A percentile compares a stretch with the other conserved stretches of the same genome.
Conservation (phyloP, 352 stramenopile species). For the Pythium volutum region DNA sequence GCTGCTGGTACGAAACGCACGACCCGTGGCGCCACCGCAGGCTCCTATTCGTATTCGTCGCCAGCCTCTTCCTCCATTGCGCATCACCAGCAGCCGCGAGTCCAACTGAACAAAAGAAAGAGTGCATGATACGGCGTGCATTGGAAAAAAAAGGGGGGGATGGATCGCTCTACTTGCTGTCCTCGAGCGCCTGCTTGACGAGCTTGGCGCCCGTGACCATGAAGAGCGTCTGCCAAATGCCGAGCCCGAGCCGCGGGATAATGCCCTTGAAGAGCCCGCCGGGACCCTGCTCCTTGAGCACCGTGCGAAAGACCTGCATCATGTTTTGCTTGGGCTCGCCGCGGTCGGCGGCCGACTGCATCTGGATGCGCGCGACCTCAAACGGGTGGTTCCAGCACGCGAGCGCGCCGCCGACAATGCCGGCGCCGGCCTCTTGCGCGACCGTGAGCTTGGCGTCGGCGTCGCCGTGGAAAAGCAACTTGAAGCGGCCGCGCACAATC, state of each 20-base stretch:
- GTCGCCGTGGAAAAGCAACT: constrained; percentile 81
- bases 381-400: constrained; percentile 93
- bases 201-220: constrained; percentile 92
- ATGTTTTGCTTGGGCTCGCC: constrained; percentile 90
- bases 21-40: no score
- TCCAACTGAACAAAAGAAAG: no score
- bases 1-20: neutral
- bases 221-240: constrained; percentile 91
- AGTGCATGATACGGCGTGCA: no score
- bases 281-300: constrained; percentile 82
- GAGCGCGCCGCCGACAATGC: constrained; percentile 83
- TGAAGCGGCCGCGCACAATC: constrained; percentile 82
- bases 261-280: constrained; percentile 89
- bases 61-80: neutral
- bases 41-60: no score
- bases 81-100: neutral
- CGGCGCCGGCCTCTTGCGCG: constrained; percentile 78
- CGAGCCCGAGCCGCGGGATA: constrained; percentile 79
- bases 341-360: constrained; percentile 87
- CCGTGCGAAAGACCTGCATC: constrained; percentile 85
- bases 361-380: constrained; percentile 90
- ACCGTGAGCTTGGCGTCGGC: constrained; percentile 86
- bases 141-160: no score
- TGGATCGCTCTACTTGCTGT: constrained; percentile 26
- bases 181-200: constrained; percentile 80